Percentiles rank a stretch among this genome's conserved stretches.
Conservation (phyloP, 2,329 filamentous ascomycete species). For the Ascochyta koolunga region DNA sequence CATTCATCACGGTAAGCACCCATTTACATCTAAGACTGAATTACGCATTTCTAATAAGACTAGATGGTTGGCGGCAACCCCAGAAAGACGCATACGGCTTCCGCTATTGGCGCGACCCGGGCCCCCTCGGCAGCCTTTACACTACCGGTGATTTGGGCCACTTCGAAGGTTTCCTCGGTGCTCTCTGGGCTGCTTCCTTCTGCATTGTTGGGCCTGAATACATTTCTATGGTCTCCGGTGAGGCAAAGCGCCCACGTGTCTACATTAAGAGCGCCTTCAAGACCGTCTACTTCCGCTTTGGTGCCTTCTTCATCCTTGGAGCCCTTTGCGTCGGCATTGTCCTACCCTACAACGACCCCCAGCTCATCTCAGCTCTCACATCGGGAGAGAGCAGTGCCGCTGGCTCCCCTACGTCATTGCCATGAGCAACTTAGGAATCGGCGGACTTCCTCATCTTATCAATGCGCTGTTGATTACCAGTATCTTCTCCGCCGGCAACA, state of each 20-base stretch:
- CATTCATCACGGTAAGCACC: conserved; percentile 47
- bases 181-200: conserved; percentile 53
- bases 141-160: conserved; percentile 32
- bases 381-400: conserved; percentile 51
- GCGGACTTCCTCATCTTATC: conserved; percentile 62
- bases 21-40: accelerated
- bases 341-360: conserved; percentile 70
- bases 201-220: conserved; percentile 57
- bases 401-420: conserved; percentile 68
- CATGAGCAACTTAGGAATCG: conserved; percentile 61
- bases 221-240: conserved; percentile 56
- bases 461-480: conserved; percentile 63
- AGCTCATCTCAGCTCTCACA: conserved; percentile 63
- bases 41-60: not conserved
- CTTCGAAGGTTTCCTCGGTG: conserved; percentile 48
- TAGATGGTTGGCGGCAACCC: conserved; percentile 54
- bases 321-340: conserved; percentile 54
- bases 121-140: conserved; percentile 40
- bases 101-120: conserved; percentile 51
- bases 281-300: conserved; percentile 55
- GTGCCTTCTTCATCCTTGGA: conserved; percentile 55
- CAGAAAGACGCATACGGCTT: conserved; percentile 52
- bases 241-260: conserved; percentile 53
- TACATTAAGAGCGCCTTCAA: conserved; percentile 57
- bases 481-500: conserved; percentile 63